Conservation (phyloP, 208 protist species). For the Phytomonas francai region DNA sequence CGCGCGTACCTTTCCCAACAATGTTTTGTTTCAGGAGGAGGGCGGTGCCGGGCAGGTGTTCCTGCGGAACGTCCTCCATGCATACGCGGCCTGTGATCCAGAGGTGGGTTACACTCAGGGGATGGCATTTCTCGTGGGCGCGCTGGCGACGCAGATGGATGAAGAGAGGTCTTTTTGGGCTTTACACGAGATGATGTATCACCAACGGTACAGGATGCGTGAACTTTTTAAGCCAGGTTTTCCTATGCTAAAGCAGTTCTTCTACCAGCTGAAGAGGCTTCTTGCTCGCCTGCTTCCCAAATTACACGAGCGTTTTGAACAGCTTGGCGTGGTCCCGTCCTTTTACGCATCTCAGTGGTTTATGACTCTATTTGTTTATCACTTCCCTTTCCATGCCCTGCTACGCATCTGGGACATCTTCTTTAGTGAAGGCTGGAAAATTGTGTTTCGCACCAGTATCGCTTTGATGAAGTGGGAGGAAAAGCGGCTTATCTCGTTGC, state of each 20-base stretch:
- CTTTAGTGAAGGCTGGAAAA: constrained; percentile 90
- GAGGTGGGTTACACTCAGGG: constrained; percentile 93
- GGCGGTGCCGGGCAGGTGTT: constrained; percentile 80
- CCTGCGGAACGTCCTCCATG: constrained; percentile 84
- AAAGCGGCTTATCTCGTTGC: constrained; percentile 48
- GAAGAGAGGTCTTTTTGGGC: constrained; percentile 92
- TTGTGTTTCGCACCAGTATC: constrained; percentile 86
- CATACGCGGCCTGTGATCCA: constrained; percentile 84
- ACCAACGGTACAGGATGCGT: constrained; percentile 72
- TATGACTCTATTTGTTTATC: constrained; percentile 86
- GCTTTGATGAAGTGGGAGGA: constrained; percentile 88
- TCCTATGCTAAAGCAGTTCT: constrained; percentile 84
- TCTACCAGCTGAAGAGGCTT: constrained; percentile 81
- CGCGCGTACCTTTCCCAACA: constrained; percentile 80
- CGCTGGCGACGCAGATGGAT: constrained; percentile 83
- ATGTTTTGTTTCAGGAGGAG: constrained; percentile 82
- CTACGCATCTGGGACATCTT: constrained; percentile 92
- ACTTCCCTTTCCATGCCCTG: constrained; percentile 82
- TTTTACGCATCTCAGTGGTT: constrained; percentile 93
- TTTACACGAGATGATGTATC: constrained; percentile 84
- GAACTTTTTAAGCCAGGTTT: constrained; percentile 87
- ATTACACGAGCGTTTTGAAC: constrained; percentile 63
- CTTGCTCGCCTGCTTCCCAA: constrained; percentile 70
- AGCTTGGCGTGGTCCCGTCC: constrained; percentile 61
- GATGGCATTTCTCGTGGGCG: constrained; percentile 89